A percentile compares a stretch with the other conserved stretches of the same genome.
phyloP scores from a whole-genome alignment of 441 rosid genomes.

The Lagerstroemia fauriei region DNA sequence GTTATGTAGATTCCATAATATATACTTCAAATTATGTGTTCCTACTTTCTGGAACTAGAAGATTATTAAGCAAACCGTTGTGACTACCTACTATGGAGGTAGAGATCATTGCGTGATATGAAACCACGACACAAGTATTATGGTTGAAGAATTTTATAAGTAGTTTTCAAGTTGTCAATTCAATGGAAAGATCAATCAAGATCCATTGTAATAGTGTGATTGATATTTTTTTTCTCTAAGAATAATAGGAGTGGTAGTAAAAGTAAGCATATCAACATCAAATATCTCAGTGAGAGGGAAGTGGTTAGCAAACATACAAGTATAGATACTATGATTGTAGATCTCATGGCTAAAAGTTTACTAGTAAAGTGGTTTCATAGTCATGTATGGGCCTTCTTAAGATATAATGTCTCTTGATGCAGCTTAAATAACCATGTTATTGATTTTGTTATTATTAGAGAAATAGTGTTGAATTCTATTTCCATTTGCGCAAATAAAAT shows the following conservation, averaged over 20 bases:
- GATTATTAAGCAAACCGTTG: background rate
- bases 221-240: background rate
- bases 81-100: background rate
- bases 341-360: background rate
- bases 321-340: background rate
- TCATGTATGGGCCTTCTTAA: background rate
- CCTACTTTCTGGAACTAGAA: background rate
- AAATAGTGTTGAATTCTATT: background rate
- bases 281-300: background rate
- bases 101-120: background rate
- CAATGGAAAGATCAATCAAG: background rate
- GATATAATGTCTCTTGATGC: background rate
- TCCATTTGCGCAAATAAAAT: background rate
- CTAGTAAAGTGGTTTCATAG: background rate
- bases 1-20: background rate
- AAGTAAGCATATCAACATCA: background rate
- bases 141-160: slow-evolving; percentile 6
- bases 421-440: background rate
- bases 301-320: background rate
- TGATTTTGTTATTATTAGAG: background rate
- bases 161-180: background rate
- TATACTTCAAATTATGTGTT: background rate
- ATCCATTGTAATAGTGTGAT: background rate
- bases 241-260: background rate
- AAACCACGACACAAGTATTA: background rate